Conservation (phyloP, 495 filamentous ascomycete genomes). For the Penicillium cataractarum region DNA sequence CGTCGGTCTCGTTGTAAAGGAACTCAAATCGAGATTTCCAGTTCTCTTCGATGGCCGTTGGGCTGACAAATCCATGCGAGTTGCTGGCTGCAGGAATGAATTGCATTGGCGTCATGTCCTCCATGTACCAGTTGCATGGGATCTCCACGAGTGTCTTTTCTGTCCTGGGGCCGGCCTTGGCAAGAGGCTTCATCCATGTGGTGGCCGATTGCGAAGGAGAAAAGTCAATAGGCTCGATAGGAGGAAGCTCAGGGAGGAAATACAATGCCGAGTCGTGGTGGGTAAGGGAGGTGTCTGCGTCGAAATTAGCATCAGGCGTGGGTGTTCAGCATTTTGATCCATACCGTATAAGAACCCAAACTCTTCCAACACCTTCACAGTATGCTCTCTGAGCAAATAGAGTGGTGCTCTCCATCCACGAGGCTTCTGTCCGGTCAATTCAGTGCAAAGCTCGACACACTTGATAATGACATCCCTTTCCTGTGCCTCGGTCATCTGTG, state of each 20-base stretch:
- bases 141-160: slow-evolving; percentile 51
- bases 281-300: slow-evolving; percentile 53
- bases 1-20: slow-evolving; percentile 42
- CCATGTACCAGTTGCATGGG: slow-evolving; percentile 59
- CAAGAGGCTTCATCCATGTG: slow-evolving; percentile 63
- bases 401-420: slow-evolving; percentile 61
- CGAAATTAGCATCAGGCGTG: background rate
- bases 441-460: slow-evolving; percentile 54
- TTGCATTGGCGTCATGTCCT: slow-evolving; percentile 61
- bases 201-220: slow-evolving; percentile 41
- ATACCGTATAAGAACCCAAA: slow-evolving; percentile 59
- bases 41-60: slow-evolving; percentile 54
- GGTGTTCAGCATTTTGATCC: background rate
- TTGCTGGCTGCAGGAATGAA: slow-evolving; percentile 55
- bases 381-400: slow-evolving; percentile 60
- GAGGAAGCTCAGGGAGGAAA: slow-evolving; percentile 51
- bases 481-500: slow-evolving; percentile 59
- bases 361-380: slow-evolving; percentile 57
- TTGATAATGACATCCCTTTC: slow-evolving; percentile 58
- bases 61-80: slow-evolving; percentile 57
- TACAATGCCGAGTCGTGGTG: slow-evolving; percentile 59
- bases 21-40: slow-evolving; percentile 57
- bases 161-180: slow-evolving; percentile 25
- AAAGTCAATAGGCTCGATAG: slow-evolving; percentile 56
- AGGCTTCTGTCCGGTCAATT: slow-evolving; percentile 56